Base-by-base conservation (phyloP, 1,284 basidiomycete species). In the Quambalaria eucalypti region DNA sequence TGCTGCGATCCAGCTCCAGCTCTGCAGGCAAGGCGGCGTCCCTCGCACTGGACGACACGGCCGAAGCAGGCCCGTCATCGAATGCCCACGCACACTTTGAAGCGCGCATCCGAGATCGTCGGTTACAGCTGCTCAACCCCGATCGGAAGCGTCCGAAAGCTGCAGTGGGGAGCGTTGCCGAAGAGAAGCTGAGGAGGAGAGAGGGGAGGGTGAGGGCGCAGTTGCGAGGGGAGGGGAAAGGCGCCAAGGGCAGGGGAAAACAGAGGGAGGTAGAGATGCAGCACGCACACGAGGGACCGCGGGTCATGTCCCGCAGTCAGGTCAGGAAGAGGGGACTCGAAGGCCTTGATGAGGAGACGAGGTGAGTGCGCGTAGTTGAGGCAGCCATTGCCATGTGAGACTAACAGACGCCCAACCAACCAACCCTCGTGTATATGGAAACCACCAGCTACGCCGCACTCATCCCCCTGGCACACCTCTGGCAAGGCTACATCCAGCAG, bases 61-160 rank as follows among this genome's bases (percentile, higher is more conserved):
- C n/a, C n/a, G n/a, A n/a, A n/a, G n/a, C n/a, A n/a, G n/a, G n/a
- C n/a, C n/a, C n/a, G n/a, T n/a, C n/a, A n/a, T n/a, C n/a, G n/a
- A n/a, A 46, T 14, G 42, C 25, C 5, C 21, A 12, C n/a, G 42
- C 16, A 12, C 42, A 46, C 38, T 53, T 50, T 19, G 48, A 29
- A n/a, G n/a, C 52, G 36, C 52, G 52, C 26, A 23, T 54, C 16
- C n/a, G 52, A 28, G 52, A 36, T 21, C 54, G 52, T 28, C 16
- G 48, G 5, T 10, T 54, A 9, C 44, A 49, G 31, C 46, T 54
- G 19, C 23, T 12, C 30, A 54, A 54, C 38, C 30, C 36, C 4
- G 52, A 54, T 48, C 44, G 52, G 52, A 6, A 26, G 8, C 19
- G 52, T 19, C 52, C 47, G 12, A 39, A 23, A 16, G 16, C 52